A percentile compares a stretch with the other conserved stretches of the same genome.
Evolutionary conservation across 805 yeast genomes (phyloP).

Genomic region (Hermanozyma aechmeae): DNA sequence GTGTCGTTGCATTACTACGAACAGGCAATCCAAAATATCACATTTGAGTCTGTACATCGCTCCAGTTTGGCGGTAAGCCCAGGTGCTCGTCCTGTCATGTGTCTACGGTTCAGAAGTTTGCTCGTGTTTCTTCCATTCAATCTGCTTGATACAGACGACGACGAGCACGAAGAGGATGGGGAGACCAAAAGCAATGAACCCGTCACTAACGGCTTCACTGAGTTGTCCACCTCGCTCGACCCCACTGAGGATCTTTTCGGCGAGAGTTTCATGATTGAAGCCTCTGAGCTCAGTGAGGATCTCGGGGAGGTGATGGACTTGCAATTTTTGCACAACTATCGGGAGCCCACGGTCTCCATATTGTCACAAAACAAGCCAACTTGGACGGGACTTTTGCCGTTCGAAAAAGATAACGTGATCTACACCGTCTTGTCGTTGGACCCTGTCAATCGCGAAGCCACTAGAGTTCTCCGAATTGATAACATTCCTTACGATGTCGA

Average conservation of each 20-base stretch:
- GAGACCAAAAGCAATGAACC: too few relatives aligned
- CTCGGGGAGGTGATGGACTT: slow-evolving; percentile 62
- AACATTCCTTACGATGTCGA: slow-evolving; percentile 70
- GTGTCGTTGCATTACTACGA: slow-evolving; percentile 84
- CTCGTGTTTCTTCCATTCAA: slow-evolving; percentile 65
- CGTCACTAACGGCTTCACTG: too few relatives aligned
- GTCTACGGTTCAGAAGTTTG: slow-evolving; percentile 55
- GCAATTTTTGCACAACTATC: slow-evolving; percentile 61
- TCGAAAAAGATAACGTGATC: slow-evolving; percentile 51
- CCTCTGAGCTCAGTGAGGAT: slow-evolving; percentile 45
- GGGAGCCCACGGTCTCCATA: slow-evolving; percentile 76
- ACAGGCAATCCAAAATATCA: slow-evolving; percentile 43
- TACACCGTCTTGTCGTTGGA: slow-evolving; percentile 65
- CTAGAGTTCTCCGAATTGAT: slow-evolving; percentile 56
- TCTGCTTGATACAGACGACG: slow-evolving; percentile 31
- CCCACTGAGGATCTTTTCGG: slow-evolving; percentile 21
- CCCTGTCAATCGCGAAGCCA: slow-evolving; percentile 43
- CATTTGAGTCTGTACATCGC: slow-evolving; percentile 31
- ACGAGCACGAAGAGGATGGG: slow-evolving; percentile 29
- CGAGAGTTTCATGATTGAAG: slow-evolving; percentile 52
- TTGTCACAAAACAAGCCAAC: slow-evolving; percentile 46
- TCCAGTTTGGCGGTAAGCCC: slow-evolving; percentile 57
- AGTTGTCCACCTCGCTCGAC: slow-evolving; percentile 1
- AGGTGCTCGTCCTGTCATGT: slow-evolving; percentile 38
- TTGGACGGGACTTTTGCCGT: slow-evolving; percentile 71